Base-by-base conservation (phyloP, 202 grass and related monocot species). In the Digitaria exilis region DNA sequence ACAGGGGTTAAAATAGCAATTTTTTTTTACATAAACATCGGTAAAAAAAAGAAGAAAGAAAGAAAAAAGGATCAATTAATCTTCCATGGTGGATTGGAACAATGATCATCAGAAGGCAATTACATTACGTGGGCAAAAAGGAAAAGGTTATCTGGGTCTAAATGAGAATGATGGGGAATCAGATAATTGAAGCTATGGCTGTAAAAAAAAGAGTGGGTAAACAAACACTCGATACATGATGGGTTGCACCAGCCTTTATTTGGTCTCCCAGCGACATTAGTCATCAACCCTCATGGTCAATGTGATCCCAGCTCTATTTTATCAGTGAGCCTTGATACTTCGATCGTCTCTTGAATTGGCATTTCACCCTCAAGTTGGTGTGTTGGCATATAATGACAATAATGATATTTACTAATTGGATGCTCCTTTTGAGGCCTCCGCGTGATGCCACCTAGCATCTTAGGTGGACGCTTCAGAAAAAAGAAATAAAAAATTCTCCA, bases 81-180 rank as follows among this genome's bases (percentile, higher is more conserved):
- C 26, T 15, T 77, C 9, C 41, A 41, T 32, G 28, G 44, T 68
- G 77, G 42, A 54, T 26, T 26, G 11, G 31, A 17, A 42, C 17
- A 75, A 29, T 55, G 71, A 65, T 15, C 2, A 17, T 58, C 61
- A 24, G 25, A 84, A 76, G 22, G 60, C 14, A 73, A 80, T 22
- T 37, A 79, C 63, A 76, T 17, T 54, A 22, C 29, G 58, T 56
- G 56, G 34, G 48, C 7, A 26, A 18, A 58, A 25, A 65, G 39
- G 22, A 44, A 71, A 52, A 24, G n/a, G 13, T n/a, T 17, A 68
- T 43, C 49, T 41, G 43, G 46, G 63, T 74, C 61, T 84, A 12
- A 1, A 66, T 3, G 67, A 75, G 39, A 51, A 78, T 65, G 76
- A 88, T 72, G 75, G 59, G 25, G 31, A 60, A 74, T 64, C 54